Conservation (phyloP, 177 flowering plant species). For the Vitis hybrid region DNA sequence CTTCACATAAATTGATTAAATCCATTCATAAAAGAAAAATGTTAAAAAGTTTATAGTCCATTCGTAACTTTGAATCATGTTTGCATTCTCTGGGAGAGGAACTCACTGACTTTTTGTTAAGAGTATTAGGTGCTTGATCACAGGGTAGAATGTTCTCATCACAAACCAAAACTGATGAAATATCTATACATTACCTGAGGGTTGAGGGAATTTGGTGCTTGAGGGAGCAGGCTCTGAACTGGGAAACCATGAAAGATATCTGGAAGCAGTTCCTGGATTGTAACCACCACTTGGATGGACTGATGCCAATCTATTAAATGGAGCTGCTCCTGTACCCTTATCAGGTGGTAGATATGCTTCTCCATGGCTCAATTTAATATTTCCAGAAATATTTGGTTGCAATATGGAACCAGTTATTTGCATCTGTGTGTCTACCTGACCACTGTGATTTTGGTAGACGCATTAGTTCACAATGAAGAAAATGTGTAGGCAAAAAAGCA, state of each 20-base stretch:
- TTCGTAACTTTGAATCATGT: not conserved
- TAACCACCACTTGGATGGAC: constrained; percentile 50
- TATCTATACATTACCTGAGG: constrained; percentile 48
- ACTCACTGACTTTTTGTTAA: not conserved
- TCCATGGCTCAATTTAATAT: constrained; percentile 90
- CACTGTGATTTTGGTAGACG: constrained; percentile 49
- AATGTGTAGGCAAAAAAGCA: not conserved
- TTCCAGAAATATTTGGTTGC: constrained; percentile 95
- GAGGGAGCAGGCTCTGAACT: constrained; percentile 64
- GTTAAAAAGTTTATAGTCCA: too few relatives aligned
- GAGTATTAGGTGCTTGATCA: not conserved
- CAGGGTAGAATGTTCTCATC: not conserved
- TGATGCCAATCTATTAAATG: constrained; percentile 59
- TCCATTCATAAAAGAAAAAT: too few relatives aligned
- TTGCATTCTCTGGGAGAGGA: not conserved
- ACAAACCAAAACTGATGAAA: not conserved
- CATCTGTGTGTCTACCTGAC: constrained; percentile 93
- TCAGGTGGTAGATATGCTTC: constrained; percentile 98
- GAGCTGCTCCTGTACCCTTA: constrained; percentile 77
- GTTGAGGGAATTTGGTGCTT: constrained; percentile 45
- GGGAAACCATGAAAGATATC: constrained; percentile 79
- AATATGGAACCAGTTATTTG: constrained; percentile 91
- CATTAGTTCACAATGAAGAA: constrained; percentile 8
- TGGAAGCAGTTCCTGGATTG: constrained; percentile 62
- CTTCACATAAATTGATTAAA: too few relatives aligned